Evolutionary conservation across 495 filamentous ascomycete species (phyloP).

Genomic region (Neurospora sp.): DNA sequence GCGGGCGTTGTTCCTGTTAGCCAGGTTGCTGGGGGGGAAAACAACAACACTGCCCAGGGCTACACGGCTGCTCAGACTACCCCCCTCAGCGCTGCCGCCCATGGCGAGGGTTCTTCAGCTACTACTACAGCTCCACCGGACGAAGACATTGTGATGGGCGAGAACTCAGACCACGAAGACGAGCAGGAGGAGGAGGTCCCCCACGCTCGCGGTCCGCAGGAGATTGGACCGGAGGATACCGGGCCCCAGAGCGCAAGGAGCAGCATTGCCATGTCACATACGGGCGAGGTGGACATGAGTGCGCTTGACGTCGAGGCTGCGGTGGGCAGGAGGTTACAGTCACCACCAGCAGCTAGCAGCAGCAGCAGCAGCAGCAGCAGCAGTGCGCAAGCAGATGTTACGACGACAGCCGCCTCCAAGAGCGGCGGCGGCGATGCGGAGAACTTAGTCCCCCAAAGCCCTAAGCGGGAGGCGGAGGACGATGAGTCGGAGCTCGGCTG

Average conservation of each 20-base stretch:
- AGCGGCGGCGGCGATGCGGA: neutral
- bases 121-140: conserved; percentile 10
- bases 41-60: conserved; percentile 12
- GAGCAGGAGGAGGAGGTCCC: conserved; percentile 51
- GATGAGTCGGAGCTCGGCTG: conserved; percentile 19
- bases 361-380: neutral
- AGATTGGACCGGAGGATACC: conserved; percentile 78
- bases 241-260: conserved; percentile 53
- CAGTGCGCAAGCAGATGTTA: neutral
- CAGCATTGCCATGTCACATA: conserved; percentile 14
- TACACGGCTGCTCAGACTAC: conserved; percentile 3
- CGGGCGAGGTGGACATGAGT: conserved; percentile 27
- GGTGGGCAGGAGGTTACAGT: conserved; percentile 32
- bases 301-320: conserved; percentile 46
- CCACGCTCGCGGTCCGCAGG: conserved; percentile 70
- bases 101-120: conserved; percentile 13
- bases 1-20: conserved; percentile 52
- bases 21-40: conserved; percentile 27
- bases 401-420: neutral
- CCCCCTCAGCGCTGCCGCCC: conserved; percentile 7
- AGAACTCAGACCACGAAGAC: conserved; percentile 15
- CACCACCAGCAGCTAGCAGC: conserved; percentile 2
- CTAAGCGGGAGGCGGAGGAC: conserved; percentile 38
- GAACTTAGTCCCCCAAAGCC: conserved; percentile 11
- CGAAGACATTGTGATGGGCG: conserved; percentile 24